phyloP scores from a whole-genome alignment of 148 eudicot genomes.

The Rhododendron griersonianum region DNA sequence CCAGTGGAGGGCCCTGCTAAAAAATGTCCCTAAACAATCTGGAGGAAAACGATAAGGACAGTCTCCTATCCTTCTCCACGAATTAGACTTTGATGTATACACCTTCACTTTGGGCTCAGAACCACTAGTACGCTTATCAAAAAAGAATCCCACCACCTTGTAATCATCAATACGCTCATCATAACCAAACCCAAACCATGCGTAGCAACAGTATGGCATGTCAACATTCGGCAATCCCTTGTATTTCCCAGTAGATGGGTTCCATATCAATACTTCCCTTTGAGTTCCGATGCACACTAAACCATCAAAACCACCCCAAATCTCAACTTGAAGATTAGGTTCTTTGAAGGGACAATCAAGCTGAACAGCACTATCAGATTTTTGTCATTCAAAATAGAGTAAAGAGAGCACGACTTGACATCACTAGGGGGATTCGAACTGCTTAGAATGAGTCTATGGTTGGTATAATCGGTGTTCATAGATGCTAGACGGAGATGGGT shows the following conservation, averaged over 20 bases:
- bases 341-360: neutral
- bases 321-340: neutral
- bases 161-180: too few relatives aligned
- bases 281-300: neutral
- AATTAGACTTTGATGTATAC: slow-evolving; percentile 17
- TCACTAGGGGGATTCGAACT: neutral
- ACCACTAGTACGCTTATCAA: too few relatives aligned
- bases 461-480: neutral
- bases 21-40: slow-evolving; percentile 2
- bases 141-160: too few relatives aligned
- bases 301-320: neutral
- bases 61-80: slow-evolving; percentile 20
- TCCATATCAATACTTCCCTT: neutral
- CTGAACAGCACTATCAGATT: neutral
- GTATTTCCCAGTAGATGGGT: neutral
- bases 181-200: too few relatives aligned
- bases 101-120: slow-evolving; percentile 11
- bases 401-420: neutral
- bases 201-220: too few relatives aligned
- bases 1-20: neutral
- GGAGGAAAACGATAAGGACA: neutral
- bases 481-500: neutral
- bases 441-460: neutral
- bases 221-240: neutral
- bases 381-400: neutral